Evolutionary conservation across 495 filamentous ascomycete species (phyloP).

Genomic region (Terfezia claveryi): DNA sequence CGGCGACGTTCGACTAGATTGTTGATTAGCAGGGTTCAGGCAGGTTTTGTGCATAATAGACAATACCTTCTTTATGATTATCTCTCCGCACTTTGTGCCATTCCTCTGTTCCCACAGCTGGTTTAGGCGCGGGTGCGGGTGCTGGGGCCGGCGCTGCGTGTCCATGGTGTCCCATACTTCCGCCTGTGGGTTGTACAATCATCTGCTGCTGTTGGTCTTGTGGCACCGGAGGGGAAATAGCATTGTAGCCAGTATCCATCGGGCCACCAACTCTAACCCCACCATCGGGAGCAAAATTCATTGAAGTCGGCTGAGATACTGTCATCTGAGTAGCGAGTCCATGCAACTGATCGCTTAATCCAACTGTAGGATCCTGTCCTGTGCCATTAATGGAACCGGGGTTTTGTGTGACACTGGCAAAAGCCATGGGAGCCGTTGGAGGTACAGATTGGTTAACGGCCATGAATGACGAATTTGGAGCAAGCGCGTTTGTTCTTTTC

Average conservation of each 20-base stretch:
- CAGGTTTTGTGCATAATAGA: neutral
- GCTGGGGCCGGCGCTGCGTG: neutral
- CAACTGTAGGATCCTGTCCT: neutral
- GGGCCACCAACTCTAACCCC: conserved; percentile 5
- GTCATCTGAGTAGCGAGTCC: conserved; percentile 8
- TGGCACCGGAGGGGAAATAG: neutral
- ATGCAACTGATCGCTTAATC: neutral
- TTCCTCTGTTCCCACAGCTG: conserved; percentile 81
- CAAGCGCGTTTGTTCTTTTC: conserved; percentile 17
- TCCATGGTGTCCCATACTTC: neutral
- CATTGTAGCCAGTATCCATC: conserved; percentile 6
- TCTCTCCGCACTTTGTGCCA: conserved; percentile 96
- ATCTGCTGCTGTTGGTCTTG: neutral
- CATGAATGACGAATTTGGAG: conserved; percentile 15
- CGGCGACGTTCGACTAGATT: conserved; percentile 76
- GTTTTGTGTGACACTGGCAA: neutral
- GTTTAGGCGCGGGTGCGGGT: conserved; percentile 32
- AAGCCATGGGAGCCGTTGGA: neutral
- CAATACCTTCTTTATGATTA: conserved; percentile 94
- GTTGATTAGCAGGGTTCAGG: neutral
- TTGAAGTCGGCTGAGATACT: conserved; percentile 11
- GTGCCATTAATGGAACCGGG: neutral
- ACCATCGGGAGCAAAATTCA: conserved; percentile 11
- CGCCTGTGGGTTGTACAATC: neutral
- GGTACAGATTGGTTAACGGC: conserved; percentile 11